Conservation (phyloP, 441 rosid species). For the Codiaeum variegatum region DNA sequence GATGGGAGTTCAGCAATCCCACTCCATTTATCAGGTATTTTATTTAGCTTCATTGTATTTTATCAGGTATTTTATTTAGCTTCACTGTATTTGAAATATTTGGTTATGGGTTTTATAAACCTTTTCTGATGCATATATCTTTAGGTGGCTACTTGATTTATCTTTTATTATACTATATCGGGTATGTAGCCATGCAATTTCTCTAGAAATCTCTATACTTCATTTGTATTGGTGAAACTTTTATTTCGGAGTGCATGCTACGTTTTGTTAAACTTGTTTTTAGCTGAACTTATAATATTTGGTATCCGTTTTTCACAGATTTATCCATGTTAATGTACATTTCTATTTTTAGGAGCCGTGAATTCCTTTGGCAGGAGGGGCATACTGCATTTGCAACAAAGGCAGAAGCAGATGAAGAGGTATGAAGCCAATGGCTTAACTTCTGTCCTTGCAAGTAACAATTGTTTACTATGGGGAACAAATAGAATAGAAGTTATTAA, state of each 20-base stretch:
- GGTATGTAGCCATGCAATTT: background rate
- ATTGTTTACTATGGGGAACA: background rate
- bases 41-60: background rate
- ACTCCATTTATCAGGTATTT: slow-evolving; percentile 94
- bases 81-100: background rate
- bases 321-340: slow-evolving; percentile 14
- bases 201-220: background rate
- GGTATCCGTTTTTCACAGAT: background rate
- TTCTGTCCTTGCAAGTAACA: background rate
- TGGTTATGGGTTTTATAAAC: background rate
- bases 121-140: background rate
- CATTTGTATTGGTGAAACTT: background rate
- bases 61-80: slow-evolving; percentile 57
- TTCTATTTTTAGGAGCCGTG: slow-evolving; percentile 77
- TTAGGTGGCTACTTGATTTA: background rate
- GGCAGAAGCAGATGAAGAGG: slow-evolving; percentile 95
- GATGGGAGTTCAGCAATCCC: slow-evolving; percentile 99
- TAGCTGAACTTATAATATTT: background rate
- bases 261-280: background rate
- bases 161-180: background rate
- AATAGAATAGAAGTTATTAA: background rate
- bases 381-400: slow-evolving; percentile 95
- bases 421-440: slow-evolving; percentile 19
- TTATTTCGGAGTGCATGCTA: background rate
- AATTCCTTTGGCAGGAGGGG: slow-evolving; percentile 98